phyloP scores from a whole-genome alignment of 1,139 yeast genomes.

The Debaryomycetaceae sp. region DNA sequence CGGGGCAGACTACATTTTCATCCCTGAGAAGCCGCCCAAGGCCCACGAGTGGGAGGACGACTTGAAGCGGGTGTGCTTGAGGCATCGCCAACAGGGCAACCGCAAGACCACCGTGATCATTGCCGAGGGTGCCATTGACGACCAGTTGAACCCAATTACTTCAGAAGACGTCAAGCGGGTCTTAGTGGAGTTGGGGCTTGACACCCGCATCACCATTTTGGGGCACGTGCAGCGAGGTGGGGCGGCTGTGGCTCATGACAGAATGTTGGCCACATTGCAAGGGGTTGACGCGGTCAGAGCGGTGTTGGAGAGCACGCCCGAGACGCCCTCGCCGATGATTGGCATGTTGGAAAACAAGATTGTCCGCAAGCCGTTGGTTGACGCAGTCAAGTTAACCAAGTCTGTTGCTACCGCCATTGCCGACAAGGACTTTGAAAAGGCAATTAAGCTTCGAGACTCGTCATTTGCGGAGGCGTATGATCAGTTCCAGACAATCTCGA shows the following conservation, averaged over 20 bases:
- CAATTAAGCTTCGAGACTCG: constrained; percentile 82
- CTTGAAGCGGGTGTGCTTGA: constrained; percentile 61
- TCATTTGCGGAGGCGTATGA: constrained; percentile 77
- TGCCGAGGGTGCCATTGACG: constrained; percentile 95
- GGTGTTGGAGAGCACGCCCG: constrained; percentile 81
- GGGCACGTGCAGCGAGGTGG: constrained; percentile 99
- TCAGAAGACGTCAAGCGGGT: constrained; percentile 76
- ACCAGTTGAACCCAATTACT: constrained; percentile 74
- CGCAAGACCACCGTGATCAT: constrained; percentile 94
- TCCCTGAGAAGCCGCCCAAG: constrained; percentile 84
- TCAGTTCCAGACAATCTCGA: constrained; percentile 65
- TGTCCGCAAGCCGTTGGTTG: constrained; percentile 77
- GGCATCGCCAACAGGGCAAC: constrained; percentile 84
- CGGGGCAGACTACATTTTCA: constrained; percentile 89
- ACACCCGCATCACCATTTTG: constrained; percentile 88
- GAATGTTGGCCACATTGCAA: constrained; percentile 87
- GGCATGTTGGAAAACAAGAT: constrained; percentile 85
- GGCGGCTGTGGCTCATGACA: constrained; percentile 90
- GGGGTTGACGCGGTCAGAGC: constrained; percentile 98
- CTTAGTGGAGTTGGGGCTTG: constrained; percentile 78
- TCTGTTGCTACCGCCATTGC: constrained; percentile 84
- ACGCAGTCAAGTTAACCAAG: constrained; percentile 82
- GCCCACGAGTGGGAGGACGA: constrained; percentile 70
- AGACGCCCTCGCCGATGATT: constrained; percentile 92
- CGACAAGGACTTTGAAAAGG: constrained; percentile 73